Evolutionary conservation across 148 eudicot species (phyloP), one percentile per base, ranked within the genome.

Genomic region (Diospyros kaki): DNA sequence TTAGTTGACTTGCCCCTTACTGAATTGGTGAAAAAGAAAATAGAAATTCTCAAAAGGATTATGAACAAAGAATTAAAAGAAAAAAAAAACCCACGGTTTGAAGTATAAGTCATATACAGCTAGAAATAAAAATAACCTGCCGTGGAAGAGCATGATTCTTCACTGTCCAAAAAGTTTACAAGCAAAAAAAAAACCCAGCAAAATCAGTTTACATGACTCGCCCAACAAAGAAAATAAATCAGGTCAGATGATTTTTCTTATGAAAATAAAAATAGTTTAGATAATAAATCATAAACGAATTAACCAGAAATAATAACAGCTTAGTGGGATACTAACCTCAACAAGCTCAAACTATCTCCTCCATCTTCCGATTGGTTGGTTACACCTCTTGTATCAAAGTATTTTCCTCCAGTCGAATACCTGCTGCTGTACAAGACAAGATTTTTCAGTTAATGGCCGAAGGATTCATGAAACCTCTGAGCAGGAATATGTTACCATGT

Each of bases 61-160:
- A 5, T 40, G 43, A 14, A 18, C 13, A 14, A 14, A 60, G 60
- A 3, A 28, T 28, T 28, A 28, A 28, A 28, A 28, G 28, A 28
- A 28, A 28, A 28, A 28, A 28, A 28, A 28, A n/a, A n/a, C n/a
- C 28, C 18, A 45, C 70, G 14, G 39, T 51, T 65, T 45, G 4
- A 46, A 64, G 28, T 40, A 62, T 39, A 44, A 28, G 14, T 46
- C 12, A 2, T 70, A 38, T 66, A 51, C 12, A 28, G n/a, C 9
- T 39, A 42, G 39, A 18, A 72, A 66, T 54, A 58, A 42, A 40
- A 45, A 41, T 10, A 46, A 85, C 85, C 88, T 82, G 83, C 83
- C 41, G 74, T 78, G 64, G 83, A 80, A 13, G 85, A 80, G 75
- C 88, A 77, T 46, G 85, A 85, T 60, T 85, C 88, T 53, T 85